A percentile compares a stretch with the other conserved stretches of the same genome.
Conservation (phyloP, 1,139 yeast genomes). For the Geotrichum reessii region DNA sequence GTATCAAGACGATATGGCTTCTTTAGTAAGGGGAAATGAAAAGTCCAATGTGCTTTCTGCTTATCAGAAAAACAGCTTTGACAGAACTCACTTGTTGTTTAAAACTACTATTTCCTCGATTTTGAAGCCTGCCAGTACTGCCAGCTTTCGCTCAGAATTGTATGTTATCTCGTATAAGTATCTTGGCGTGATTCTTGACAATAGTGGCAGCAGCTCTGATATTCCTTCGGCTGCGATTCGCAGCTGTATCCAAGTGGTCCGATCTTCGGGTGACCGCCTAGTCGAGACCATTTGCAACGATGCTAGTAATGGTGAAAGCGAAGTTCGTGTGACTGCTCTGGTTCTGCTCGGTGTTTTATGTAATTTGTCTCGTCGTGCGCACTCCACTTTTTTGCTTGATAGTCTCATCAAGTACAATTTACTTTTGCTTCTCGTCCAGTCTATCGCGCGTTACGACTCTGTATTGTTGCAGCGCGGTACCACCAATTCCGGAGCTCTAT, state of each 20-base stretch:
- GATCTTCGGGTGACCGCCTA: slow-evolving; percentile 55
- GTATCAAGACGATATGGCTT: slow-evolving; percentile 45
- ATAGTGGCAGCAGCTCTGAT: not conserved
- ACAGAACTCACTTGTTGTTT: slow-evolving; percentile 62
- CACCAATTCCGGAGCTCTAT: not conserved
- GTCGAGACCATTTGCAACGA: slow-evolving; percentile 68
- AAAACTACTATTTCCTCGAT: slow-evolving; percentile 71
- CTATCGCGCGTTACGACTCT: slow-evolving; percentile 56
- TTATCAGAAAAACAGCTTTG: slow-evolving; percentile 28
- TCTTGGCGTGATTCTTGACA: slow-evolving; percentile 31
- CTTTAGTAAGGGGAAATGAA: slow-evolving; percentile 32
- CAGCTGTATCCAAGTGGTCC: slow-evolving; percentile 42
- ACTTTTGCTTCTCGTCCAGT: slow-evolving; percentile 56
- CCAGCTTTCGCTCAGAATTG: slow-evolving; percentile 67
- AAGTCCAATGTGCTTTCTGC: slow-evolving; percentile 15
- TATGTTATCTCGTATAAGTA: slow-evolving; percentile 69
- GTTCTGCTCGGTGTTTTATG: slow-evolving; percentile 65
- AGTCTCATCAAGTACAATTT: slow-evolving; percentile 61
- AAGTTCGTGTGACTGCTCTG: slow-evolving; percentile 70
- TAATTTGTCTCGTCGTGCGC: slow-evolving; percentile 48
- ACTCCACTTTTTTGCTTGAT: slow-evolving; percentile 55
- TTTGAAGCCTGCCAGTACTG: slow-evolving; percentile 59
- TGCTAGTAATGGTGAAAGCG: slow-evolving; percentile 73
- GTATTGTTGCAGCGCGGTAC: slow-evolving; percentile 38
- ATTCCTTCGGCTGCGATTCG: slow-evolving; percentile 5